phyloP scores from a whole-genome alignment of 2,329 filamentous ascomycete species.

The Parafenestella ontariensis region DNA sequence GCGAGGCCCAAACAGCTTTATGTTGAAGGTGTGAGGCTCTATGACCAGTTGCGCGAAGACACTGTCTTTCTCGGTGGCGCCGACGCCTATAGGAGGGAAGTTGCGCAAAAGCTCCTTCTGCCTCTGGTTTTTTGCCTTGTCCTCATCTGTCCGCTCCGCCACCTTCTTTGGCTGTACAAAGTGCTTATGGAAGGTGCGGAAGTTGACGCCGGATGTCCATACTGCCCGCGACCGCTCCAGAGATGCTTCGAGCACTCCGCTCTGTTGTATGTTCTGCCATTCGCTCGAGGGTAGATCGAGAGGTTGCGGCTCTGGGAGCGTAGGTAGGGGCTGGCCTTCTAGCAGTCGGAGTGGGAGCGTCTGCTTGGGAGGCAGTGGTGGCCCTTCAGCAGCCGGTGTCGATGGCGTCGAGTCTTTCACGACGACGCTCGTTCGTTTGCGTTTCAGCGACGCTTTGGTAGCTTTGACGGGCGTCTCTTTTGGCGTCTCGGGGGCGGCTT shows the following conservation, averaged over 20 bases:
- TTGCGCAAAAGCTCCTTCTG: slow-evolving; percentile 60
- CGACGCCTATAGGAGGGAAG: slow-evolving; percentile 45
- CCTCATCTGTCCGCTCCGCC: slow-evolving; percentile 70
- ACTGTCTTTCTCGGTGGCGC: slow-evolving; percentile 19
- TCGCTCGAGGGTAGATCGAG: slow-evolving; percentile 68
- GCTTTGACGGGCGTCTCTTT: slow-evolving; percentile 36
- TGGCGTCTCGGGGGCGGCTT: slow-evolving; percentile 37
- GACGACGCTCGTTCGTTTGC: slow-evolving; percentile 37
- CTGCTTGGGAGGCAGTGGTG: slow-evolving; percentile 20
- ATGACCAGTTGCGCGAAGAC: slow-evolving; percentile 66
- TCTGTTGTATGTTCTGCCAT: slow-evolving; percentile 77
- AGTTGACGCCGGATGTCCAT: slow-evolving; percentile 48
- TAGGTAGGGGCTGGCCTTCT: slow-evolving; percentile 73
- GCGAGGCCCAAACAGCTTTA: slow-evolving; percentile 50
- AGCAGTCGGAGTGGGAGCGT: slow-evolving; percentile 68
- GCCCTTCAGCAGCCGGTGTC: slow-evolving; percentile 26
- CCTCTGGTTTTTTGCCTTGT: slow-evolving; percentile 62
- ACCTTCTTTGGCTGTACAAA: slow-evolving; percentile 47
- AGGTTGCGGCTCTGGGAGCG: slow-evolving; percentile 71
- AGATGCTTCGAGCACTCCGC: slow-evolving; percentile 77
- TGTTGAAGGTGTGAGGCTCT: slow-evolving; percentile 81
- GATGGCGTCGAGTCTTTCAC: slow-evolving; percentile 36
- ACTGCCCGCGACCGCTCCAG: slow-evolving; percentile 72
- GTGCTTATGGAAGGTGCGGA: slow-evolving; percentile 48
- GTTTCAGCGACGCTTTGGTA: slow-evolving; percentile 40